Base-by-base conservation (phyloP, 2,329 filamentous ascomycete species). In the Huntiella savannae region DNA sequence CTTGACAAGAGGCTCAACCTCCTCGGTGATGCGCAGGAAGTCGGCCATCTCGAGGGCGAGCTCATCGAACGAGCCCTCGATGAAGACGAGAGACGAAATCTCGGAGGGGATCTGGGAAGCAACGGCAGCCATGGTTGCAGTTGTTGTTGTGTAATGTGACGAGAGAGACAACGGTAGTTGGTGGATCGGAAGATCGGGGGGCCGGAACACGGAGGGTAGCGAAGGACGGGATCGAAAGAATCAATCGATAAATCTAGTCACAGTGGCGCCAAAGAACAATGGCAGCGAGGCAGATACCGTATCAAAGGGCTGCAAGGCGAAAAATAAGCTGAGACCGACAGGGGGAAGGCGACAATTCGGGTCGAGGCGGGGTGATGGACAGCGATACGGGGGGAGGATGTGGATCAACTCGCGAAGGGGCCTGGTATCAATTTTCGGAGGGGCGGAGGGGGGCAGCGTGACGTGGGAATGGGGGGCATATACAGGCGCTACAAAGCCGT, bases 41-140 rank as follows among this genome's bases (percentile, higher is more conserved):
- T 87, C 82, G 63, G 88, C 86, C 70, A 98, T 82, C 69, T 98
- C 91, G 64, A 83, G 79, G 58, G 82, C 79, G 60, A 95, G 79
- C 68, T 96, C 91, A 62, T 86, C 78, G 63, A 95, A 94, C 58
- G 77, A 75, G 63, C 91, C 91, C 70, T 98, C 91, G 64, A 98
- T 75, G 59, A 80, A 80, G 61, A 79, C 70, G 57, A 75, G 68
- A 59, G 69, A 67, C 59, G 63, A 60, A 37, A 40, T 40, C 48
- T 47, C 48, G 33, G 40, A 38, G 59, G 66, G 56, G 54, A 59
- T 59, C 54, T 60, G 63, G 48, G 53, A 52, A 49, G 54, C 55
- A 19, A 43, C 40, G 51, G 57, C 56, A 51, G 57, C 55, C 57
- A 59, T 59, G 48, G 51, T 57, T 51, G 50, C 48, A 49, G 41